A percentile compares a stretch with the other conserved stretches of the same genome.
Conservation (phyloP, 2,329 filamentous ascomycete species). For the Colletotrichum scovillei region DNA sequence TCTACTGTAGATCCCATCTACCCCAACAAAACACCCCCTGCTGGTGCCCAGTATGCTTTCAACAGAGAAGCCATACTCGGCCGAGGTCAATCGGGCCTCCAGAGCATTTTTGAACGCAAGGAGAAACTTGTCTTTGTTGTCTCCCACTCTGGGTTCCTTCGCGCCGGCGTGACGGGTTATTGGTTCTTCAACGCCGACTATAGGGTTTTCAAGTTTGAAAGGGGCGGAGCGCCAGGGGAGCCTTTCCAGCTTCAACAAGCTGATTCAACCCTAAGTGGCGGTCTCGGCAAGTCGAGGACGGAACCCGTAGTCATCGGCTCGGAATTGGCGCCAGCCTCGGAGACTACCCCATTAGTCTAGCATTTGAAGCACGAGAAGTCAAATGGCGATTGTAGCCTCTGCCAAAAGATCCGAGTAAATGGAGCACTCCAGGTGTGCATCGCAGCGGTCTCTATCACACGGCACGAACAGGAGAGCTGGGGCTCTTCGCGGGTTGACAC, state of each 20-base stretch:
- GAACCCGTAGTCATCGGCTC: slow-evolving; percentile 51
- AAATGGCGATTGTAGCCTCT: neutral
- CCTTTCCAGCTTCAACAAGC: slow-evolving; percentile 56
- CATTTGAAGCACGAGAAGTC: neutral
- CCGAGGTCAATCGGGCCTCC: slow-evolving; percentile 64
- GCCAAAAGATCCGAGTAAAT: neutral
- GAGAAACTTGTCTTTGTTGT: slow-evolving; percentile 75
- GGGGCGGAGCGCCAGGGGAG: slow-evolving; percentile 37
- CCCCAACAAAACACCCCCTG: slow-evolving; percentile 69
- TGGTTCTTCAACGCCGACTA: slow-evolving; percentile 74
- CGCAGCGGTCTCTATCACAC: no score
- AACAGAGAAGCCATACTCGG: slow-evolving; percentile 63
- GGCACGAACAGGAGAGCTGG: neutral
- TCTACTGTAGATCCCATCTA: slow-evolving; percentile 66
- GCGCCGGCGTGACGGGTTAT: slow-evolving; percentile 65
- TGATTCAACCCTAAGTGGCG: slow-evolving; percentile 49
- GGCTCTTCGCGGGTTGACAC: neutral
- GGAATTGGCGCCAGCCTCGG: slow-evolving; percentile 49
- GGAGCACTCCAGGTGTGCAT: neutral
- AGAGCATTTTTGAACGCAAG: slow-evolving; percentile 60
- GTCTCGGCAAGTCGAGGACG: slow-evolving; percentile 49
- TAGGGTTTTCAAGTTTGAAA: slow-evolving; percentile 68
- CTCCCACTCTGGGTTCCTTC: slow-evolving; percentile 72
- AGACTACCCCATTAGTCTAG: neutral
- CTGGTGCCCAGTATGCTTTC: slow-evolving; percentile 62